Base-by-base conservation (phyloP, 441 rosid genomes). In the Adansonia gregorii region DNA sequence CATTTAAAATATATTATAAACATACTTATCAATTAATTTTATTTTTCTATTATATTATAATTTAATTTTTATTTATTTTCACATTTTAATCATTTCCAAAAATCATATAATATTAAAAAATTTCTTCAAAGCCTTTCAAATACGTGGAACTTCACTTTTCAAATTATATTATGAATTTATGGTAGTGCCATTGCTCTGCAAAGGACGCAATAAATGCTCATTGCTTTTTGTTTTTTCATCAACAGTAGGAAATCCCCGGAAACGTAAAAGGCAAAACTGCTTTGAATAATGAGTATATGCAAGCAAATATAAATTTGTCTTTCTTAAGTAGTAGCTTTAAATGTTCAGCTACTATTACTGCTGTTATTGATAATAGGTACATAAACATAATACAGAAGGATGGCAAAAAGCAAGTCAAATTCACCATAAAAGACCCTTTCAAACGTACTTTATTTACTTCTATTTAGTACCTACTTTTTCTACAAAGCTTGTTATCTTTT, bases 181-280 rank as follows among this genome's bases (percentile, higher is more conserved):
- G n/a, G n/a, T n/a, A 19, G 52, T 14, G 17, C 24, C 20, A 14
- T 8, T 35, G 15, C 56, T 12, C 51, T 41, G 66, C 41, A 58
- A 64, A 69, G 72, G 11, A 45, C 46, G 70, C 60, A 55, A 73
- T 76, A 35, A 76, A 76, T 77, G 76, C 41, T 76, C 35, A 46
- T 31, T 65, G 45, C 63, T 41, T 20, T 78, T 20, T 78, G 55
- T 75, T 72, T 65, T 19, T 19, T 14, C 81, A 48, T 49, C 61
- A 65, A 69, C 20, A 27, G 49, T 43, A 1, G 77, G 8, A 74
- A 58, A 58, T 22, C 67, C 56, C 35, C 19, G 2, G 12, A 59
- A 48, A 22, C 54, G 17, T 4, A 72, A 67, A 70, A 51, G 56
- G 78, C 60, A 52, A 67, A 76, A 75, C 72, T 39, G 11, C 71